These are phyloP conservation scores for Blastomyces parvus DNA, from an alignment of 2,329 filamentous ascomycete genomes.

Conservation along the genomic window DNA sequence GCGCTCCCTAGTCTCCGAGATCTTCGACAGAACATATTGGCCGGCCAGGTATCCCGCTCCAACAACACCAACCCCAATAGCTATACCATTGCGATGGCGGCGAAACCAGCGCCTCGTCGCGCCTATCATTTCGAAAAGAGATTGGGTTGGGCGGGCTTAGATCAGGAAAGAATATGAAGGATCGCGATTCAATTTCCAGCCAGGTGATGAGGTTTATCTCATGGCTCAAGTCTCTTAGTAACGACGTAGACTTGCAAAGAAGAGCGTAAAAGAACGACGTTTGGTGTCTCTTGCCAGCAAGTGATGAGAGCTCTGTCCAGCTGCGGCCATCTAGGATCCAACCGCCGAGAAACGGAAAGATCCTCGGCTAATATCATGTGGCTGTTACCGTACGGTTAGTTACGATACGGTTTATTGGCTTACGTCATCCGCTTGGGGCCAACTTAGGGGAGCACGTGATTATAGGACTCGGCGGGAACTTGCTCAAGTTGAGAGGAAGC, in stretches of 20 bases:
- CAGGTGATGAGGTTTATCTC: neutral
- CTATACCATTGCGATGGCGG: slow-evolving; percentile 82
- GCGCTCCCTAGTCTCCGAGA: slow-evolving; percentile 86
- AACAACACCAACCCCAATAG: slow-evolving; percentile 76
- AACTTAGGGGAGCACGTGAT: too few species aligned
- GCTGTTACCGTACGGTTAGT: too few species aligned
- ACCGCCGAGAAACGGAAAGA: neutral
- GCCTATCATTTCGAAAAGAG: slow-evolving; percentile 45
- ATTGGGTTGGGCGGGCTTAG: neutral
- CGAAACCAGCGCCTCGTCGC: slow-evolving; percentile 83
- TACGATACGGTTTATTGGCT: slow-evolving; percentile 1
- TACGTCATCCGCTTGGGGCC: too few species aligned
- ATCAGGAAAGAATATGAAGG: neutral
- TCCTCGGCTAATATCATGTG: slow-evolving; percentile 1
- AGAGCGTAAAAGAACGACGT: neutral
- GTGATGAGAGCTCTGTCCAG: too few species aligned
- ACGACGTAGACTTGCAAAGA: neutral
- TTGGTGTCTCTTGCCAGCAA: neutral
- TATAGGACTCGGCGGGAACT: too few species aligned
- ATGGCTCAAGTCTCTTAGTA: neutral
- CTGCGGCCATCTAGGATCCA: neutral
- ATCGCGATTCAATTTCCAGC: neutral
- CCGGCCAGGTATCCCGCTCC: slow-evolving; percentile 85
- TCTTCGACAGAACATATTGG: slow-evolving; percentile 85
- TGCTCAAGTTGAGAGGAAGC: too few species aligned